Evolutionary conservation across 352 stramenopile species (phyloP).

Genomic region (Globisporangium nodosum): DNA sequence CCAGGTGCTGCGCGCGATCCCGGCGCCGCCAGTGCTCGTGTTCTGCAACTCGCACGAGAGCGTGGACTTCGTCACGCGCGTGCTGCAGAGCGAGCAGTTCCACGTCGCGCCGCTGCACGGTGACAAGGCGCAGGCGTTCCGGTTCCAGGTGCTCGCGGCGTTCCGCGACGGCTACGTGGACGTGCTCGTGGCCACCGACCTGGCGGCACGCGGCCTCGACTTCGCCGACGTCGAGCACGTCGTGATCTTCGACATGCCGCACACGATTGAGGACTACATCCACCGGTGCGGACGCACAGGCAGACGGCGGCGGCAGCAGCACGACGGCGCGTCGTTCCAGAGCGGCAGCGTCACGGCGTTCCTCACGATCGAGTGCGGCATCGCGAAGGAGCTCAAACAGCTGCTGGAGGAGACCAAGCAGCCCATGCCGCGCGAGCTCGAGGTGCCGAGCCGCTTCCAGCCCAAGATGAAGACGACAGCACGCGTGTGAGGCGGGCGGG

Average conservation of each 20-base stretch:
- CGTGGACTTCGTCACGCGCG: slow-evolving; percentile 88
- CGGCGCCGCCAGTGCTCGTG: slow-evolving; percentile 92
- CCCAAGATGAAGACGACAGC: not conserved
- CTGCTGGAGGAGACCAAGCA: slow-evolving; percentile 41
- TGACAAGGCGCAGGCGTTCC: slow-evolving; percentile 73
- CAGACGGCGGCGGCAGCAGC: slow-evolving; percentile 27
- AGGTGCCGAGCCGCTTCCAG: slow-evolving; percentile 33
- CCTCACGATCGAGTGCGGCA: slow-evolving; percentile 46
- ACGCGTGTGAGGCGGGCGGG: not conserved
- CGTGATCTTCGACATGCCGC: slow-evolving; percentile 89
- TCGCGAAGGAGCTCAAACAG: slow-evolving; percentile 44
- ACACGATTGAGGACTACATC: slow-evolving; percentile 89
- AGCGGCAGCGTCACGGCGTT: slow-evolving; percentile 38
- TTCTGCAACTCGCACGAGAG: slow-evolving; percentile 97
- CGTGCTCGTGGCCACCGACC: slow-evolving; percentile 89
- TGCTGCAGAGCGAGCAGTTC: slow-evolving; percentile 94
- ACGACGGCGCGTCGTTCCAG: slow-evolving; percentile 6
- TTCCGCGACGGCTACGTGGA: slow-evolving; percentile 53
- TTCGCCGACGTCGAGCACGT: slow-evolving; percentile 81
- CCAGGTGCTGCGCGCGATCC: slow-evolving; percentile 54
- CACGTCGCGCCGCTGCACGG: slow-evolving; percentile 94
- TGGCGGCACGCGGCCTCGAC: slow-evolving; percentile 87
- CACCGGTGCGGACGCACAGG: slow-evolving; percentile 86
- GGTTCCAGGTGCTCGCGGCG: slow-evolving; percentile 35
- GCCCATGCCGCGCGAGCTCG: slow-evolving; percentile 37